Percentiles rank a stretch among this genome's conserved stretches.
These are phyloP conservation scores for Solanum raphanifolium DNA, from an alignment of 257 asterid genomes.

Conservation along the genomic window DNA sequence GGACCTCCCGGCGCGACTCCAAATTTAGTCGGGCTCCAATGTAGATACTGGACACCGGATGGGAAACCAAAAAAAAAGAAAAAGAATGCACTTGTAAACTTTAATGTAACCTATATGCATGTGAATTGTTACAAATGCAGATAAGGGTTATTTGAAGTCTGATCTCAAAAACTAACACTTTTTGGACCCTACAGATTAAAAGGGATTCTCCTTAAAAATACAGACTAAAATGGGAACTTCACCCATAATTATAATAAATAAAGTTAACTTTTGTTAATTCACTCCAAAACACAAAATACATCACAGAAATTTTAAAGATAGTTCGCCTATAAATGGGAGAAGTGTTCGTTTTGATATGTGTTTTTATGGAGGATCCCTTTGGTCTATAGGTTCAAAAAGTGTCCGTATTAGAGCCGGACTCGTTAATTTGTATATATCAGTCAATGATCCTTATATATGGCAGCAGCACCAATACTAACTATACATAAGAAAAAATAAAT, in stretches of 20 bases:
- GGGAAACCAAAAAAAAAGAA: no score
- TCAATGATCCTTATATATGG: neutral
- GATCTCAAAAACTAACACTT: neutral
- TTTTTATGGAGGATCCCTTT: neutral
- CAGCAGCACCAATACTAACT: neutral
- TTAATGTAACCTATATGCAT: neutral
- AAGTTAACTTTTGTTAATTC: neutral
- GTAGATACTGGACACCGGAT: no score
- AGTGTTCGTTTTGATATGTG: neutral
- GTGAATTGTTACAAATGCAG: neutral
- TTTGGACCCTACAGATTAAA: no score
- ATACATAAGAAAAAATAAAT: neutral
- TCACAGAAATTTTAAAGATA: neutral
- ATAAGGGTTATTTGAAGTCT: neutral
- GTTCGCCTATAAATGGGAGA: neutral
- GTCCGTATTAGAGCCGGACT: neutral
- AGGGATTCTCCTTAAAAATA: no score
- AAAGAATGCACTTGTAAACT: neutral
- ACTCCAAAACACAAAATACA: neutral
- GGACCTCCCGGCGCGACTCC: no score
- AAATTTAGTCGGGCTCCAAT: no score
- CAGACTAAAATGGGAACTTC: no score
- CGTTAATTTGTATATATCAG: neutral
- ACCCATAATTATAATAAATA: no score
- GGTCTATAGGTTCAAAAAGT: neutral